A percentile compares a stretch with the other conserved stretches of the same genome.
phyloP scores from a whole-genome alignment of 2,329 filamentous ascomycete species.

The Fusarium siculi region DNA sequence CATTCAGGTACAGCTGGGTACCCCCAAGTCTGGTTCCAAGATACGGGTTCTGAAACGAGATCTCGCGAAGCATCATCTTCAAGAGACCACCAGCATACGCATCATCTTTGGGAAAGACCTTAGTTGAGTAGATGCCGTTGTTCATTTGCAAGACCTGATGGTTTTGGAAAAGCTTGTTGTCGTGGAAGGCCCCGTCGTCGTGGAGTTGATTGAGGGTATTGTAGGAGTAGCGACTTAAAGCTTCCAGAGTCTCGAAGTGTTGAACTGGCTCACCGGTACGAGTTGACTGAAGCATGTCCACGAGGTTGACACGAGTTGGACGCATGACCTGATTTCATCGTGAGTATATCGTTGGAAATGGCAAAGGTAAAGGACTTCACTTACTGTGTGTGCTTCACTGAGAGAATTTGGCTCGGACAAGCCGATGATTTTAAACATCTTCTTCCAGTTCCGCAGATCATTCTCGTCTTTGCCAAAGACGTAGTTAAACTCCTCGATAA shows the following conservation, averaged over 20 bases:
- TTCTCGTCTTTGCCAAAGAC: slow-evolving; percentile 16
- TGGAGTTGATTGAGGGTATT: too few relatives aligned
- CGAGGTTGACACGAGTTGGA: slow-evolving; percentile 11
- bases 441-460: slow-evolving; percentile 9
- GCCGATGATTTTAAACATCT: slow-evolving; percentile 15
- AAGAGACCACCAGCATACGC: background rate
- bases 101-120: too few relatives aligned
- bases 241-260: background rate
- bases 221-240: too few relatives aligned
- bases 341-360: background rate
- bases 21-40: background rate
- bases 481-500: slow-evolving; percentile 17
- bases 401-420: slow-evolving; percentile 7
- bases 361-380: accelerated
- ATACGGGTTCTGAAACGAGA: background rate
- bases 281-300: background rate
- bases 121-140: too few relatives aligned
- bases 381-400: slow-evolving; percentile 10
- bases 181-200: too few relatives aligned
- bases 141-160: too few relatives aligned
- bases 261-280: background rate
- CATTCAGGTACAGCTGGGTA: too few relatives aligned
- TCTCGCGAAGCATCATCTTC: slow-evolving; percentile 24
- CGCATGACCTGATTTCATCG: background rate
- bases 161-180: too few relatives aligned